phyloP scores from a whole-genome alignment of 1,139 yeast genomes.

The Scheffersomyces titani region DNA sequence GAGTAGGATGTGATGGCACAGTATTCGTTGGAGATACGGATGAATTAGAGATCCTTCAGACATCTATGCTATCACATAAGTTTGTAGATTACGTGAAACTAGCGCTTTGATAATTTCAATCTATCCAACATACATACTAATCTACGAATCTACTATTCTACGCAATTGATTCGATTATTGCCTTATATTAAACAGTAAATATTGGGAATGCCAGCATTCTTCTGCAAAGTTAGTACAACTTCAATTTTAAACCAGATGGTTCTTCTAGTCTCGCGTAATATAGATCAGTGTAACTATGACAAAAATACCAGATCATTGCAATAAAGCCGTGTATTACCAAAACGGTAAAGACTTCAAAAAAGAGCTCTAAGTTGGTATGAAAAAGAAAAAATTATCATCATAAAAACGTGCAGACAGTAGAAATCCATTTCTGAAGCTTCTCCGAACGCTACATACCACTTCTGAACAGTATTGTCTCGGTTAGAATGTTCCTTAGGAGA shows the following conservation, averaged over 20 bases:
- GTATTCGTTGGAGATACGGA: background rate
- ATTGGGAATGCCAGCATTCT: background rate
- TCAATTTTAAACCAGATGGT: background rate
- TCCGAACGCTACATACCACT: background rate
- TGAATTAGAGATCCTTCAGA: background rate
- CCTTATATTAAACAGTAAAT: background rate
- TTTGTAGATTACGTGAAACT: background rate
- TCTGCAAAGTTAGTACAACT: conserved; percentile 6
- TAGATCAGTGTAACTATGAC: conserved; percentile 54
- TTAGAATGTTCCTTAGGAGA: background rate
- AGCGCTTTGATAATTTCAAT: too few relatives aligned
- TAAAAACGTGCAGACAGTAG: background rate
- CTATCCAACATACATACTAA: background rate
- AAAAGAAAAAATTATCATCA: conserved; percentile 27
- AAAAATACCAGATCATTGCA: conserved; percentile 52
- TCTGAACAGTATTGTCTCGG: background rate
- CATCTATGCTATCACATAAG: background rate
- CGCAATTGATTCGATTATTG: background rate
- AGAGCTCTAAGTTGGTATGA: conserved; percentile 42
- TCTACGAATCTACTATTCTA: background rate
- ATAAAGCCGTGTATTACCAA: conserved; percentile 38
- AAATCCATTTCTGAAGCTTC: background rate
- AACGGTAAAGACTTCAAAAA: conserved; percentile 40
- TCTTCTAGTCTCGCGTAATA: background rate
- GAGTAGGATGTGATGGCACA: background rate